Conservation (phyloP, 2,329 filamentous ascomycete genomes). For the Neopestalotiopsis sp. region DNA sequence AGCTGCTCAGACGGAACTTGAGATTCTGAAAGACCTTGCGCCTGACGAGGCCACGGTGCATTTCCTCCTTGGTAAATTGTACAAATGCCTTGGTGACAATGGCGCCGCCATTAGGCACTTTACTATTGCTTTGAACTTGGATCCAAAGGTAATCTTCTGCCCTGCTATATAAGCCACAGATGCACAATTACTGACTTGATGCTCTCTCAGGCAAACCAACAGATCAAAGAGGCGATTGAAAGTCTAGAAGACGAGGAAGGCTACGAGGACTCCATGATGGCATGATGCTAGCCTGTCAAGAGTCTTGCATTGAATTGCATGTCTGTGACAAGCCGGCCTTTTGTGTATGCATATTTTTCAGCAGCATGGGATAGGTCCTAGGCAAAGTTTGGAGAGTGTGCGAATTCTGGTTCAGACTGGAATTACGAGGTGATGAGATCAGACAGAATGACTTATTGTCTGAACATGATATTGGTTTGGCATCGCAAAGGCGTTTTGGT, state of each 20-base stretch:
- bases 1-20: slow-evolving; percentile 79
- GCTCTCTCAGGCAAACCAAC: slow-evolving; percentile 74
- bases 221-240: slow-evolving; percentile 97
- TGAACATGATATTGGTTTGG: slow-evolving; percentile 17
- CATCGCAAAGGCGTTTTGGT: slow-evolving; percentile 18
- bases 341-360: slow-evolving; percentile 20
- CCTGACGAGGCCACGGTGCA: slow-evolving; percentile 96
- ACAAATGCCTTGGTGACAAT: slow-evolving; percentile 75
- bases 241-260: slow-evolving; percentile 81
- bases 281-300: slow-evolving; percentile 45
- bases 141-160: slow-evolving; percentile 79
- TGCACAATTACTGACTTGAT: slow-evolving; percentile 30
- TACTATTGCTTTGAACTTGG: slow-evolving; percentile 91
- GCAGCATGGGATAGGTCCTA: slow-evolving; percentile 9
- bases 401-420: not conserved
- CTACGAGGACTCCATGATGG: slow-evolving; percentile 70
- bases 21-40: slow-evolving; percentile 87
- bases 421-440: slow-evolving; percentile 17
- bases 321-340: not conserved
- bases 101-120: slow-evolving; percentile 89
- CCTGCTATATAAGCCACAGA: not conserved
- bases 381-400: not conserved
- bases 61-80: slow-evolving; percentile 87
- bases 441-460: slow-evolving; percentile 17
- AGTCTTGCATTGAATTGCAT: not conserved